These are phyloP conservation scores for Bassia scoparia DNA, from an alignment of 148 eudicot genomes.

Conservation along the genomic window DNA sequence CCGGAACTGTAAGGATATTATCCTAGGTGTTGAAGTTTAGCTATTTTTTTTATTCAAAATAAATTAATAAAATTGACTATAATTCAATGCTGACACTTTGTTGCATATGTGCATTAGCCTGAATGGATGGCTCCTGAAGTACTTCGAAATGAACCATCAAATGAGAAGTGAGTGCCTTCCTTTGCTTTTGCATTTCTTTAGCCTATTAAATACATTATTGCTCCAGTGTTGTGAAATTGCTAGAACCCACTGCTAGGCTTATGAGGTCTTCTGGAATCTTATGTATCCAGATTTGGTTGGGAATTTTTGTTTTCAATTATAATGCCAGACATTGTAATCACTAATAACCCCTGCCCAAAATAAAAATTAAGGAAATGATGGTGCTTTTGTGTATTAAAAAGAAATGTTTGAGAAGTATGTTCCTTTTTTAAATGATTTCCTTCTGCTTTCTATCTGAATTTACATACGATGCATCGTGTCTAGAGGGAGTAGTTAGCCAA, in stretches of 20 bases:
- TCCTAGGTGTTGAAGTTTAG: not conserved
- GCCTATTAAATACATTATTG: not conserved
- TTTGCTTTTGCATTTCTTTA: constrained; percentile 11
- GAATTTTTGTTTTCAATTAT: too few relatives aligned
- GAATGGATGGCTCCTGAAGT: constrained; percentile 99
- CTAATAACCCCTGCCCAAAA: not conserved
- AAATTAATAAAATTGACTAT: not conserved
- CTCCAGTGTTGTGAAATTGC: not conserved
- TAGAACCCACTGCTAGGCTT: not conserved
- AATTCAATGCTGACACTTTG: constrained; percentile 20
- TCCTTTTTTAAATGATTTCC: not conserved
- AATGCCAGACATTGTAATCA: too few relatives aligned
- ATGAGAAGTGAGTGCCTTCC: constrained; percentile 77
- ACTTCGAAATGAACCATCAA: constrained; percentile 93
- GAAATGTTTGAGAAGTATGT: too few relatives aligned
- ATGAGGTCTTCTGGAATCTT: not conserved
- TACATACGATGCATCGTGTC: not conserved
- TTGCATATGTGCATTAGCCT: constrained; percentile 50
- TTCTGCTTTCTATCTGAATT: not conserved
- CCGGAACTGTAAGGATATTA: constrained; percentile 67
- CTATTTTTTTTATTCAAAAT: not conserved
- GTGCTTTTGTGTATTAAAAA: not conserved
- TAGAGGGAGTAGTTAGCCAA: not conserved
- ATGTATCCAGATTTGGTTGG: not conserved
- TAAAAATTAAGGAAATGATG: not conserved